Evolutionary conservation across 345 rosid species (phyloP).

Genomic region (Syzygium grande): DNA sequence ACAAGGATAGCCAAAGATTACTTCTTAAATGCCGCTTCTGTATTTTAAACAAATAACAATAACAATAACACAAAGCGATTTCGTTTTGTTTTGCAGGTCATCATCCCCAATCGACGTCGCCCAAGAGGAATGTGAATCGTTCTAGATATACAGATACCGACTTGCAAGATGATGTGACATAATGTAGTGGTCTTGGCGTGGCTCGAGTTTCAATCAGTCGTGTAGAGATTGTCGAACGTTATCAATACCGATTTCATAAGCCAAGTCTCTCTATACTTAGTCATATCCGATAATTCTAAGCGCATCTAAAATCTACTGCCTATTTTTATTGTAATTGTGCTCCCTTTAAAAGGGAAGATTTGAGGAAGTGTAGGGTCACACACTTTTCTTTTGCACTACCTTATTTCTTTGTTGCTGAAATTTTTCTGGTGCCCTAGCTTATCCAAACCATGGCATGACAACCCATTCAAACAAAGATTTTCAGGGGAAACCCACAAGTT

Average conservation of each 20-base stretch:
- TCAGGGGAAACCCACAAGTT: constrained; percentile 1
- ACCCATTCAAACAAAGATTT: not conserved
- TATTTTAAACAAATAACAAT: not conserved
- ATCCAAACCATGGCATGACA: not conserved
- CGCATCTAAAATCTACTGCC: not conserved
- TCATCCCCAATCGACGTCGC: not conserved
- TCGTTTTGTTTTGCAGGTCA: not conserved
- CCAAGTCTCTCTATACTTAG: not conserved
- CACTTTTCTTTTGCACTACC: not conserved
- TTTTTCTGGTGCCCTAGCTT: not conserved
- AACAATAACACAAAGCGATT: not conserved
- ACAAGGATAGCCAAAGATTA: not conserved
- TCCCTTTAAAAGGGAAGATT: not conserved
- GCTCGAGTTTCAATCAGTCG: not conserved
- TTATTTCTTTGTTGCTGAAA: not conserved
- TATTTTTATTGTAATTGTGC: not conserved
- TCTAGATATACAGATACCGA: not conserved
- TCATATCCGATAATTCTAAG: not conserved
- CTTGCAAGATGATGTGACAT: not conserved
- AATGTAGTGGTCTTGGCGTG: accelerated
- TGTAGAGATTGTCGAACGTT: not conserved
- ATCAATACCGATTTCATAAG: not conserved
- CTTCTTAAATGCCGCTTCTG: not conserved
- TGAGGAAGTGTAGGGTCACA: not conserved
- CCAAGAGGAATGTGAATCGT: not conserved